Evolutionary conservation across 2,329 filamentous ascomycete species (phyloP), one percentile per base, ranked within the genome.

Genomic region (Rosellinia necatrix): DNA sequence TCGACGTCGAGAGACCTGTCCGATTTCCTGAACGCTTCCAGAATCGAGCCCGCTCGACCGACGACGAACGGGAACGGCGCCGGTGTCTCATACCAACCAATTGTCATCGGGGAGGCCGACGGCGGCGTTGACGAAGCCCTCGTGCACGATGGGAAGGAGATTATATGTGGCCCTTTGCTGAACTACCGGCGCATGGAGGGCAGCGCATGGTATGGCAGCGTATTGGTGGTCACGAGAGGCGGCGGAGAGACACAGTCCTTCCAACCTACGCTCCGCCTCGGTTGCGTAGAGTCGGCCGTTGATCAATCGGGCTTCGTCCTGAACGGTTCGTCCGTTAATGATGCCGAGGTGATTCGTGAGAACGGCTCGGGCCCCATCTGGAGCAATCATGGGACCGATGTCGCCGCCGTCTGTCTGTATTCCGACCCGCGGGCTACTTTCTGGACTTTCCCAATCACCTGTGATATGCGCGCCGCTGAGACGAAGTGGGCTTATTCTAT

Each of bases 381-480:
- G 43, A 70, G 64, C 48, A 64, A 71, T 42, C 68, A 72, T 35
- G 63, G 63, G 6, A 64, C 59, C 3, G 67, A 72, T 76, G 56
- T 91, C 77, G 68, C 75, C 72, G 70, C 78, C 78, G 64, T 78
- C 73, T 75, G 81, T 80, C 70, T 93, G 75, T 76, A 88, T 85
- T 82, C 88, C 70, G 81, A 88, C 66, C 72, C 75, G 43, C 75
- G 81, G 74, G 76, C 87, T 80, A 97, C 93, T 0, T 99, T 99
- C 73, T 99, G 94, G 94, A 83, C 88, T 54, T 99, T 97, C 74
- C 88, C 89, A 65, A 72, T 99, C 27, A 81, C 86, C 64, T 84
- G 96, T 32, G 89, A 92, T 60, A 83, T 99, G 59, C 83, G 84
- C 49, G 72, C 79, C 12, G 75, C 72, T 56, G 91, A 96, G 76